Percentiles rank a stretch among this genome's conserved stretches.
Evolutionary conservation across 2,329 filamentous ascomycete species (phyloP).

Genomic region (Gnomoniopsis smithogilvyi): DNA sequence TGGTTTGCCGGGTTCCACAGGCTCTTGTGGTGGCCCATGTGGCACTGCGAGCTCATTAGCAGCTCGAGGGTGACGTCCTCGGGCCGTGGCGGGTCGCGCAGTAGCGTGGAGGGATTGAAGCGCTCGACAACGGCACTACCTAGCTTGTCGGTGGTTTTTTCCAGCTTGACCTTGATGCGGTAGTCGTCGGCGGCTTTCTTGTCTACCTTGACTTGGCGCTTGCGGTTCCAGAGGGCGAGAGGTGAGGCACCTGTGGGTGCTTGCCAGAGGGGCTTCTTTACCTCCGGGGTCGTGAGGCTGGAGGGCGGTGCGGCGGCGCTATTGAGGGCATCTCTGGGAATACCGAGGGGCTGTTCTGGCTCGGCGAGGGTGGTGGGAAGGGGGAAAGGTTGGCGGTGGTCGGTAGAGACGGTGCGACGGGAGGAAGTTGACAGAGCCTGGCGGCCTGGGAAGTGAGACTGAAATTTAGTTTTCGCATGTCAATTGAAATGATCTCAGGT

Average conservation of each 20-base stretch:
- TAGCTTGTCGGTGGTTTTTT: slow-evolving; percentile 42
- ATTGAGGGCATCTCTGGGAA: neutral
- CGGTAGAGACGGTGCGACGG: slow-evolving; percentile 35
- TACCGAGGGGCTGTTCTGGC: slow-evolving; percentile 16
- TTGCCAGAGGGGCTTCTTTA: slow-evolving; percentile 11
- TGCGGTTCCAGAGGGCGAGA: neutral
- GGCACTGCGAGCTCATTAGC: slow-evolving; percentile 80
- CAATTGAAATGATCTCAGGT: neutral
- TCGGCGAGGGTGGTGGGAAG: slow-evolving; percentile 24
- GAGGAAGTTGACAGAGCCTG: slow-evolving; percentile 41
- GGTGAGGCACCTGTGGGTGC: neutral
- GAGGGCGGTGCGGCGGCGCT: slow-evolving; percentile 18
- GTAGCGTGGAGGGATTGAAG: slow-evolving; percentile 65
- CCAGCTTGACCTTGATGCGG: slow-evolving; percentile 37
- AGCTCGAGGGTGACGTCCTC: slow-evolving; percentile 86
- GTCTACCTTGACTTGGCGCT: slow-evolving; percentile 1
- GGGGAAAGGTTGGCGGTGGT: slow-evolving; percentile 24
- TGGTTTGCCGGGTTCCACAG: slow-evolving; percentile 95
- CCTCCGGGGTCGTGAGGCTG: slow-evolving; percentile 2
- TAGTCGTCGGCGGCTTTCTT: slow-evolving; percentile 30
- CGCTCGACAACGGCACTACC: slow-evolving; percentile 48
- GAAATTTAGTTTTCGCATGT: neutral
- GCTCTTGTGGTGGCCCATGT: slow-evolving; percentile 86
- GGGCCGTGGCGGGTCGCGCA: slow-evolving; percentile 70
- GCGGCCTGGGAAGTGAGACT: slow-evolving; percentile 41